These are phyloP conservation scores for Mortierella sp. DNA, from an alignment of 371 early-diverging fungal species.

Conservation along the genomic window DNA sequence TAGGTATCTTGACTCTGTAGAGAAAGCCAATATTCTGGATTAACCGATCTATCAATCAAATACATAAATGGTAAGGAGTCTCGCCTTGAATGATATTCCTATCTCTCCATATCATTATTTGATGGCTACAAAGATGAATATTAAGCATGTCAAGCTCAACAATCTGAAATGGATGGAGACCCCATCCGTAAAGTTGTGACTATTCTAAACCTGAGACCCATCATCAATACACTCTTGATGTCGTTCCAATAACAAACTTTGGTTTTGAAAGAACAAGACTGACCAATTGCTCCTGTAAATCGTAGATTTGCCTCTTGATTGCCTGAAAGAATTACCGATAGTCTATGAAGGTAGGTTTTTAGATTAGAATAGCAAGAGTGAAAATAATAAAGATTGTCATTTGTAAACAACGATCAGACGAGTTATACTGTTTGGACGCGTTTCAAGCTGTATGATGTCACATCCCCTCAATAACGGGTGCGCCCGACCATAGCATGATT, in stretches of 20 bases:
- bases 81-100: background rate
- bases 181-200: slow-evolving; percentile 56
- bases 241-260: background rate
- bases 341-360: background rate
- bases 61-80: slow-evolving; percentile 11
- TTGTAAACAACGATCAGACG: no score
- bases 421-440: no score
- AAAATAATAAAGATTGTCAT: no score
- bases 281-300: background rate
- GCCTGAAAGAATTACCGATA: background rate
- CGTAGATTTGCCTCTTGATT: background rate
- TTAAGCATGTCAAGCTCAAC: slow-evolving; percentile 60
- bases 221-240: background rate
- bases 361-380: no score
- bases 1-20: background rate
- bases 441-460: no score
- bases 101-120: background rate
- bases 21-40: background rate
- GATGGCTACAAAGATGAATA: slow-evolving; percentile 48
- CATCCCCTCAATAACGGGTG: no score
- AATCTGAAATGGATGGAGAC: slow-evolving; percentile 59
- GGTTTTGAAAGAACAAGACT: background rate
- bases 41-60: background rate
- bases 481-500: no score
- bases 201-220: slow-evolving; percentile 55